Base-by-base conservation (phyloP, 768 basidiomycete genomes). In the Pleurotus eryngii region DNA sequence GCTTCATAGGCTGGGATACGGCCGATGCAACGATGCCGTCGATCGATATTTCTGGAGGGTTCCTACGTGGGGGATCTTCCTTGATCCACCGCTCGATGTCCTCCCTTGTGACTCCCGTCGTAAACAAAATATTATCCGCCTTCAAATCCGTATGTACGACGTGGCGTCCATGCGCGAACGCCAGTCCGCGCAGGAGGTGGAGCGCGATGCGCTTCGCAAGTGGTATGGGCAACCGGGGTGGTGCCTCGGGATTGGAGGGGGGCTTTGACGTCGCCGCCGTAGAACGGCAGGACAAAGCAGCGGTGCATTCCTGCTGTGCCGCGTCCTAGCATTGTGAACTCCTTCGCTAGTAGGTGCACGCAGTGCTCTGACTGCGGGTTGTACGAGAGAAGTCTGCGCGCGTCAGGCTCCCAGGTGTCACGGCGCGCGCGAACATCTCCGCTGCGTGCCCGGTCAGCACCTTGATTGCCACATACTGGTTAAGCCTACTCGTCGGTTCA, bases 401-500 rank as follows among this genome's bases (percentile, higher is more conserved):
- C 30, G 30, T 30, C 48, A 5, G 69, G 61, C 35, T 63, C 65
- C 17, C 62, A 30, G 30, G 30, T 55, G 30, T 55, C 12, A 65
- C 55, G 59, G 71, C 70, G 50, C 60, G 65, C 17, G 39, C 53
- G 47, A 60, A 62, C 42, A 55, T 42, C n/a, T 62, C 40, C 20
- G 71, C 69, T 35, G 55, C 40, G 57, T 67, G 57, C 18, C 68
- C 70, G 26, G 39, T 68, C 30, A 74, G 64, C 3, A 60, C 63
- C 57, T 72, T 72, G 46, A 72, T 56, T 7, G 71, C 72, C 14
- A 72, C 69, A 58, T 65, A 68, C 49, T 30, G 30, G 30, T 30
- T 30, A 11, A 9, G 30, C 30, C 30, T 30, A 30, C 30, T 30
- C 30, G 30, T 30, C 30, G 30, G 30, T 1, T 9, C 30, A 24